A percentile compares a stretch with the other conserved stretches of the same genome.
phyloP scores from a whole-genome alignment of 2,329 filamentous ascomycete species.

The Colletotrichum sp. region DNA sequence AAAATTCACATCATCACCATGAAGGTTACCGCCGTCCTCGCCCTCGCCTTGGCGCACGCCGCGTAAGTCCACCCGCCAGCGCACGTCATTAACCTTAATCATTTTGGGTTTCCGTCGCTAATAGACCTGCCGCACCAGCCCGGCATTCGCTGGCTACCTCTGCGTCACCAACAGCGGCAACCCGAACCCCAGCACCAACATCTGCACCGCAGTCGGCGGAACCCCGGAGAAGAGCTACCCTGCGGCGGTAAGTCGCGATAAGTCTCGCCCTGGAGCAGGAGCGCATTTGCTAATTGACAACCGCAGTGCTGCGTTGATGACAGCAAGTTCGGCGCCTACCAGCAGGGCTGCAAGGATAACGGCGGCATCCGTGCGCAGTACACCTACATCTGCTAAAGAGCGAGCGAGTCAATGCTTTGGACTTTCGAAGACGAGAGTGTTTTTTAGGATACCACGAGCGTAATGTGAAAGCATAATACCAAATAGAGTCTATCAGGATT shows the following conservation, averaged over 20 bases:
- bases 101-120: not conserved
- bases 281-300: not conserved
- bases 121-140: not conserved
- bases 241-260: not conserved
- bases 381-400: not conserved
- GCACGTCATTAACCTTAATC: not conserved
- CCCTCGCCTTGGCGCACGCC: not conserved
- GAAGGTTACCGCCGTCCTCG: not conserved
- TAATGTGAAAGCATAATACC: not conserved
- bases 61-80: not conserved
- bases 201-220: not conserved
- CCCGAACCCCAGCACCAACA: not conserved
- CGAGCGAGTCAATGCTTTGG: not conserved
- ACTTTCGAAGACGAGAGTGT: not conserved
- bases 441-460: not conserved
- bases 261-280: no score
- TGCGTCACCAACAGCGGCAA: not conserved
- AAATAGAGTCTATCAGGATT: not conserved
- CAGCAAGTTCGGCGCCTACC: not conserved
- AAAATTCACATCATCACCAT: not conserved
- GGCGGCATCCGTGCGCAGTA: not conserved
- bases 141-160: not conserved
- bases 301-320: not conserved
- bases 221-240: not conserved
- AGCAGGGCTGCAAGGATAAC: not conserved